Evolutionary conservation across 768 basidiomycete genomes (phyloP), one percentile per base, ranked within the genome.

Genomic region (Leccinum incarnatum): DNA sequence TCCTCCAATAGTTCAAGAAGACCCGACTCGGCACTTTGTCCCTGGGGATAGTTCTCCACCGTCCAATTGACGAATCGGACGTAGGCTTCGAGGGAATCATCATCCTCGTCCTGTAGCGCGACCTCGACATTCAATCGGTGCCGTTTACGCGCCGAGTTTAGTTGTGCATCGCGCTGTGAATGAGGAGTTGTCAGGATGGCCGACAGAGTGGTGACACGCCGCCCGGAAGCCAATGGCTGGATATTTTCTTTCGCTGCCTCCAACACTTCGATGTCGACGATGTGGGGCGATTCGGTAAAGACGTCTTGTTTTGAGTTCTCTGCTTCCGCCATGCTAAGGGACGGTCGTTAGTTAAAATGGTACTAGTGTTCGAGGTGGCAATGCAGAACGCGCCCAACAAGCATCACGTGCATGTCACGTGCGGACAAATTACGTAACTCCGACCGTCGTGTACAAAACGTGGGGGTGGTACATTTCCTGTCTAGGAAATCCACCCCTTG

Each of bases 1-100:
- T 93, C 91, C 69, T 99, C 97, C 7, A 99, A 75, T 3, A 98
- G 79, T 58, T 96, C 95, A 17, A 98, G 77, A n/a, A 98, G 80
- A 32, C 93, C 91, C 12, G 91, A 93, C 69, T 94, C 89, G 1
- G 88, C 88, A 52, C 88, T 91, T 57, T 91, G 88, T 5, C 95
- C 95, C 59, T 97, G 89, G 0, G 96, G 95, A 69, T 98, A 96
- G 72, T 93, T 94, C 71, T 96, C 93, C 46, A 95, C 76, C 1
- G 91, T 95, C 91, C 95, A 98, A 53, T 89, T 82, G 53, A 98
- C 88, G 63, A 98, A 86, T 60, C 82, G 80, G 66, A 84, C 86
- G 66, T 95, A 96, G 1, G 91, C 89, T 61, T 95, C 94, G 40
- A 98, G 78, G 0, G 92, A 86, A 55, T 89, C 88, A 48, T 88